Evolutionary conservation across 805 yeast species (phyloP).

Genomic region (Kregervanrija pseudodelftensis): DNA sequence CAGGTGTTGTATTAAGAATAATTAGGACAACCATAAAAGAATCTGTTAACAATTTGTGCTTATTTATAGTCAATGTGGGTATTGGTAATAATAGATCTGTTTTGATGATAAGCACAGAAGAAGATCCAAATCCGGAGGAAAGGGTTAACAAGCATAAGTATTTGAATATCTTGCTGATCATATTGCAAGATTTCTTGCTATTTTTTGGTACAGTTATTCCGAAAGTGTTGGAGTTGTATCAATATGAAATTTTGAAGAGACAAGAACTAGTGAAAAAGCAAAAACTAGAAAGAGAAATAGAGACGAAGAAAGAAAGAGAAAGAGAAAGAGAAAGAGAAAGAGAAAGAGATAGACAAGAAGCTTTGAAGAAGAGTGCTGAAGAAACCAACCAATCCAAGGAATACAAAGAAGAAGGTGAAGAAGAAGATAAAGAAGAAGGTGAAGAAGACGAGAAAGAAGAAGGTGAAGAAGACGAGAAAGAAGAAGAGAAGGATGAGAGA

Average conservation of each 20-base stretch:
- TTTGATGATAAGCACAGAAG: not conserved
- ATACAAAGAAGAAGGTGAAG: not conserved
- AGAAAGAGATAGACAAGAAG: too few species aligned
- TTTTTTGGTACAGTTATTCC: conserved; percentile 16
- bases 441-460: not conserved
- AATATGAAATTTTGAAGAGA: conserved; percentile 6
- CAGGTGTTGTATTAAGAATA: too few species aligned
- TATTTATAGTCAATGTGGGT: conserved; percentile 1
- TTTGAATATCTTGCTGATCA: not conserved
- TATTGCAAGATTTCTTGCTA: conserved; percentile 14
- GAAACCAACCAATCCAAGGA: not conserved
- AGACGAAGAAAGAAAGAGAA: not conserved
- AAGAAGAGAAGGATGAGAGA: too few species aligned
- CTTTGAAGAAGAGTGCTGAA: too few species aligned
- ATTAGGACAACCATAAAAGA: too few species aligned
- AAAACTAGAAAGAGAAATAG: not conserved
- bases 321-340: not conserved
- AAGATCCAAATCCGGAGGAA: not conserved
- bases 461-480: not conserved
- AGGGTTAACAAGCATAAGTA: not conserved
- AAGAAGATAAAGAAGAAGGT: not conserved
- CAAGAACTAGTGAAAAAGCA: not conserved
- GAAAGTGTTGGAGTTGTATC: conserved; percentile 11
- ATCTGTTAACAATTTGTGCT: not conserved
- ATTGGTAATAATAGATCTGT: conserved; percentile 9